phyloP scores from a whole-genome alignment of 768 basidiomycete species.

The Tylopilus felleus region DNA sequence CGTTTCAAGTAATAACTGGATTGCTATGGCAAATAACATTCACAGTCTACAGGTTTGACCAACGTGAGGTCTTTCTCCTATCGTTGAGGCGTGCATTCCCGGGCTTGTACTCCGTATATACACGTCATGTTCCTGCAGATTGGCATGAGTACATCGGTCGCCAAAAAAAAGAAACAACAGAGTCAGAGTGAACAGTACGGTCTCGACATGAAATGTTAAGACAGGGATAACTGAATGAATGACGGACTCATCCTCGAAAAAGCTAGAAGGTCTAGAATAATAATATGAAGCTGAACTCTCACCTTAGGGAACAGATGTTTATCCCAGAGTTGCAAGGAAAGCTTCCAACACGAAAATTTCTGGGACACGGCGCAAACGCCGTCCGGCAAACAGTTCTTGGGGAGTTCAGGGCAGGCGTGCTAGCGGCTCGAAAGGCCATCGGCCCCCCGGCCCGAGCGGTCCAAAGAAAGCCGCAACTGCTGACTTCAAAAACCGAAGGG shows the following conservation, averaged over 20 bases:
- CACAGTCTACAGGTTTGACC: too few species aligned
- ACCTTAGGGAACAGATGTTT: neutral
- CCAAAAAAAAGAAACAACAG: neutral
- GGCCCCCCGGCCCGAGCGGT: too few species aligned
- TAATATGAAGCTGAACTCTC: neutral
- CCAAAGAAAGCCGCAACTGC: too few species aligned
- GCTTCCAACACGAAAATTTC: too few species aligned
- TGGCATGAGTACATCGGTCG: neutral
- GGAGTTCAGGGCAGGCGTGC: neutral
- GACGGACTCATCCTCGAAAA: slow-evolving; percentile 17
- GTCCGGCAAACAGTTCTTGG: too few species aligned
- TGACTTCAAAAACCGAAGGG: too few species aligned
- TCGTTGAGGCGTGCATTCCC: too few species aligned
- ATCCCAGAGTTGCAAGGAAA: neutral
- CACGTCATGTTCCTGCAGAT: neutral
- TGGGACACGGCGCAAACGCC: too few species aligned
- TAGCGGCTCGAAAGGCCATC: too few species aligned
- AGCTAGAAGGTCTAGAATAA: neutral
- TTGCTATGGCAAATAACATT: too few species aligned
- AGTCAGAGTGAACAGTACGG: neutral
- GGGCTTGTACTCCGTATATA: too few species aligned
- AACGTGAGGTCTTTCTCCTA: neutral
- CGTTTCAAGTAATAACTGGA: too few species aligned
- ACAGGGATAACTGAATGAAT: slow-evolving; percentile 32
- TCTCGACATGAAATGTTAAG: slow-evolving; percentile 28